Base-by-base conservation (phyloP, 768 basidiomycete genomes). In the Lentinula boryana region DNA sequence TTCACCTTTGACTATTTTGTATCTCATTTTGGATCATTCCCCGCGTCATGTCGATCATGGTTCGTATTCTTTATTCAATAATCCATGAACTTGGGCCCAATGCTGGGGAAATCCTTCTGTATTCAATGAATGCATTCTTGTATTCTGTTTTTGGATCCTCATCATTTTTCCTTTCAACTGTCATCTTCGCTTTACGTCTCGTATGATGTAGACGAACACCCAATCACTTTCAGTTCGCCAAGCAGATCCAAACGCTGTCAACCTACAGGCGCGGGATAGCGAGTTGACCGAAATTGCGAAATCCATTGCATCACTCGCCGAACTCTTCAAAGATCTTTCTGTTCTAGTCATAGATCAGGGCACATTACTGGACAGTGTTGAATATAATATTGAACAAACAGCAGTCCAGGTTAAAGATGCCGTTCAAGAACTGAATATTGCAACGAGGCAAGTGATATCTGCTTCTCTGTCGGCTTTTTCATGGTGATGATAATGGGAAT, bases 331-430 rank as follows among this genome's bases (percentile, higher is more conserved):
- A 68, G 97, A 99, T 70, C 80, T 99, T 50, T 91, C 90, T 13
- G 82, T 83, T 38, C 84, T 99, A 59, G 93, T 99, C 62, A 98
- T 98, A 64, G 97, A 98, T 74, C 97, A 99, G 69, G 97, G 97
- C 32, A 98, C 96, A 32, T 83, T 99, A 35, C 81, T 98, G 59
- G 97, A 98, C 74, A 94, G 93, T 40, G 84, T 98, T 60, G 97
- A 99, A 74, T 99, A 93, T 75, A 99, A 99, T 71, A 91, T 99
- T 56, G 94, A 98, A 72, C 88, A 91, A 72, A 92, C 95, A 4
- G 89, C 89, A 16, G 83, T 83, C 35, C 85, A 93, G 56, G 81
- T 95, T 70, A 74, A 86, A 59, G 91, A 91, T 49, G 93, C 95
- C 21, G 94, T 90, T 40, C 84, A 85, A 67, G 94, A 97, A 66